Evolutionary conservation across 2,329 filamentous ascomycete genomes (phyloP).

Genomic region (Hypoxylon sp.): DNA sequence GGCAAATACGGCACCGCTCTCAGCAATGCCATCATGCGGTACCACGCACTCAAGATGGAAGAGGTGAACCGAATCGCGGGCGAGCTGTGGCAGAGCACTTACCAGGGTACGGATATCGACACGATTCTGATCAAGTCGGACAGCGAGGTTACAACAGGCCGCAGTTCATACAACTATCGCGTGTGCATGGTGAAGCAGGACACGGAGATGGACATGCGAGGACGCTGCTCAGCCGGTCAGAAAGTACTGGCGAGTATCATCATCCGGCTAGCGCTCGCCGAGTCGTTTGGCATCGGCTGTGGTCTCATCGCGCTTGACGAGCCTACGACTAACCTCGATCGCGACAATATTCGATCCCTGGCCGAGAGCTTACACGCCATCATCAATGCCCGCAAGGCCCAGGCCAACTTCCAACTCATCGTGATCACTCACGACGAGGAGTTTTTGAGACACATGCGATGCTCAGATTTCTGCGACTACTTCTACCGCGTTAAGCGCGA

Average conservation of each 20-base stretch:
- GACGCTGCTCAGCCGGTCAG: constrained; percentile 94
- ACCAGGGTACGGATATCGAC: constrained; percentile 97
- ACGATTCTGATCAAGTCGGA: constrained; percentile 96
- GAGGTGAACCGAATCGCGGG: constrained; percentile 96
- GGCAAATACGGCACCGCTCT: constrained; percentile 85
- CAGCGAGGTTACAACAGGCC: constrained; percentile 78
- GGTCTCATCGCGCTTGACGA: constrained; percentile 97
- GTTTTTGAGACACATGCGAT: constrained; percentile 93
- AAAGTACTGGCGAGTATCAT: constrained; percentile 98
- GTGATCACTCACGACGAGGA: constrained; percentile 99
- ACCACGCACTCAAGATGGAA: constrained; percentile 96
- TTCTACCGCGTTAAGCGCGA: constrained; percentile 91
- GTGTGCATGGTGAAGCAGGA: constrained; percentile 98
- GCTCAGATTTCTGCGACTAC: constrained; percentile 90
- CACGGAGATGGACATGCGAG: constrained; percentile 99
- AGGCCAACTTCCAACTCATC: constrained; percentile 97
- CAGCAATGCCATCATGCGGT: constrained; percentile 97
- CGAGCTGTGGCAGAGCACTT: constrained; percentile 97
- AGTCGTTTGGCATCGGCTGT: constrained; percentile 96
- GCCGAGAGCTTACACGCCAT: constrained; percentile 88
- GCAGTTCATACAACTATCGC: constrained; percentile 94
- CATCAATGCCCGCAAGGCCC: constrained; percentile 83
- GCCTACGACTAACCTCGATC: constrained; percentile 95
- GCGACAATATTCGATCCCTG: constrained; percentile 92
- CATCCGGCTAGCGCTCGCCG: constrained; percentile 93